Evolutionary conservation across 257 asterid species (phyloP).

Genomic region (Osmanthus fragrans): DNA sequence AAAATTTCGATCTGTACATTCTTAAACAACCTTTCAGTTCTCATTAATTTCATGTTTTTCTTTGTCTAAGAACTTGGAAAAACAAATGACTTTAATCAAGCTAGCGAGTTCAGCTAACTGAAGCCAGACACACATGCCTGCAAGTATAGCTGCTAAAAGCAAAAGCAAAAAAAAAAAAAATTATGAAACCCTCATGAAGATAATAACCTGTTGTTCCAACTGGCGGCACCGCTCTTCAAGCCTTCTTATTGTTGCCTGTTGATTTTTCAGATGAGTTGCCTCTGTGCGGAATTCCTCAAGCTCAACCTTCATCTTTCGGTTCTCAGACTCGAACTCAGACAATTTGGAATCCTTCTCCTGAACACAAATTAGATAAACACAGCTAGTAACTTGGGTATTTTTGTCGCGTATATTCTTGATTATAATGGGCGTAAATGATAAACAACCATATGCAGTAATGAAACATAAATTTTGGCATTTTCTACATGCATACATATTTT

Average conservation of each 20-base stretch:
- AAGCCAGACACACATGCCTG: background rate
- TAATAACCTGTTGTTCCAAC: conserved; percentile 89
- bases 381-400: background rate
- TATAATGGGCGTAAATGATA: background rate
- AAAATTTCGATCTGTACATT: background rate
- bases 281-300: conserved; percentile 97
- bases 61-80: background rate
- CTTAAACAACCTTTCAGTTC: background rate
- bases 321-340: conserved; percentile 90
- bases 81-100: background rate
- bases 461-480: background rate
- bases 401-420: background rate
- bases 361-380: conserved; percentile 18
- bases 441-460: conserved; percentile 1
- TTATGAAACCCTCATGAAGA: conserved; percentile 3
- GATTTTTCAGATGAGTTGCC: conserved; percentile 95
- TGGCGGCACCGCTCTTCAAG: conserved; percentile 98
- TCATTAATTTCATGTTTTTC: background rate
- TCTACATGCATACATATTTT: background rate
- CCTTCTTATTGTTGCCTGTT: conserved; percentile 94
- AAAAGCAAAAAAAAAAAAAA: conserved; percentile 18
- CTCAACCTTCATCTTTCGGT: conserved; percentile 97
- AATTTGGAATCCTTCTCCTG: conserved; percentile 91
- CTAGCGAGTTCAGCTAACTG: conserved; percentile 8
- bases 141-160: conserved; percentile 21